phyloP scores from a whole-genome alignment of 257 asterid species.

The Solanum gandarillasii region DNA sequence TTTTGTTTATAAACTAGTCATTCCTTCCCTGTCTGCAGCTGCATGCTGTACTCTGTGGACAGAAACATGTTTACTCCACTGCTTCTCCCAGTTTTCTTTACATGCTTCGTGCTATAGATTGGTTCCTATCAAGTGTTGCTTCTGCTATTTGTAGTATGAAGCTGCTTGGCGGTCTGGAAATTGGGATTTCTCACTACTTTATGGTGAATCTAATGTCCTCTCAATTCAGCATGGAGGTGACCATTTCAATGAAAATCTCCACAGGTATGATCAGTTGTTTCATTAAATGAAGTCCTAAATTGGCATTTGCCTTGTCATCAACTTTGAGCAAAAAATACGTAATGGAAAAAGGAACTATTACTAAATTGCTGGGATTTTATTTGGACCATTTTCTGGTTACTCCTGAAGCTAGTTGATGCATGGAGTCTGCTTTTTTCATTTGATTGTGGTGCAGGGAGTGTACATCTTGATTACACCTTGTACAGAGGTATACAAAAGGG shows the following conservation, averaged over 20 bases:
- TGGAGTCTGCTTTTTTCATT: background rate
- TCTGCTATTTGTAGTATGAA: constrained; percentile 55
- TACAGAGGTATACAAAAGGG: background rate
- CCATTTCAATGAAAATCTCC: constrained; percentile 82
- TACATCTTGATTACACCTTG: background rate
- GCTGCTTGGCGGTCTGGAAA: constrained; percentile 99
- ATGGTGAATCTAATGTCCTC: constrained; percentile 37
- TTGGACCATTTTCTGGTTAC: background rate
- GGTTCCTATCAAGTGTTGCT: background rate
- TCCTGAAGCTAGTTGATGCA: background rate
- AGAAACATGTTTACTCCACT: background rate
- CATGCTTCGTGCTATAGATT: constrained; percentile 7
- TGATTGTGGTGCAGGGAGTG: background rate
- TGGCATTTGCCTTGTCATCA: background rate
- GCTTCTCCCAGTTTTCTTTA: background rate
- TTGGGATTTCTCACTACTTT: constrained; percentile 80
- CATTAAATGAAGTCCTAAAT: background rate
- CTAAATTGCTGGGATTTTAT: background rate
- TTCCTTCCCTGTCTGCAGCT: background rate
- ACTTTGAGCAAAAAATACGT: background rate
- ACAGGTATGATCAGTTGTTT: constrained; percentile 39
- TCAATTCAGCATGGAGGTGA: constrained; percentile 36
- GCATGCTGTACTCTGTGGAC: background rate
- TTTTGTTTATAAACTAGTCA: background rate
- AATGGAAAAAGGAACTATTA: background rate